Conservation (phyloP, 129 eudicot species). For the Arctium minus region DNA sequence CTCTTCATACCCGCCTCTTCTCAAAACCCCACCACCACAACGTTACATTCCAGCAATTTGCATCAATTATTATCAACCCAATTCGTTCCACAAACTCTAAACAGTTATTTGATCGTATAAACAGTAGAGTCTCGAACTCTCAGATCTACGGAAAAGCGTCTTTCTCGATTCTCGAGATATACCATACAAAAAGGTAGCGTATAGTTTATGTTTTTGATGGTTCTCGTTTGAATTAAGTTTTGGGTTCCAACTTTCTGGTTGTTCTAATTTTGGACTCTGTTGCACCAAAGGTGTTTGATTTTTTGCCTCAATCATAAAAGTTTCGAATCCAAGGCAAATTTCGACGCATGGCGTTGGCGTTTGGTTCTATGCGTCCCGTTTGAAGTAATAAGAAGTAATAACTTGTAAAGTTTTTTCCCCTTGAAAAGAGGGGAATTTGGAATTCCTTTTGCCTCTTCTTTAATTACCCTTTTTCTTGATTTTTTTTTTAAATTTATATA, state of each 20-base stretch:
- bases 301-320: neutral
- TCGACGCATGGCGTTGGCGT: conserved; percentile 1
- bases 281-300: conserved; percentile 19
- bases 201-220: neutral
- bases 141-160: conserved; percentile 6
- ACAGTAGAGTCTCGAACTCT: neutral
- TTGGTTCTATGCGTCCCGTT: conserved; percentile 22
- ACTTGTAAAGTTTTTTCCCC: conserved; percentile 16
- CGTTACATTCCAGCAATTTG: neutral
- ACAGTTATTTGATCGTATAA: neutral
- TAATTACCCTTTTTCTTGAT: conserved; percentile 4
- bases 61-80: neutral
- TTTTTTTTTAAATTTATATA: conserved; percentile 22
- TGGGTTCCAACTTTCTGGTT: neutral
- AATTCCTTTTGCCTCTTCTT: conserved; percentile 19
- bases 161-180: conserved; percentile 25
- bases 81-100: neutral
- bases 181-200: neutral
- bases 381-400: conserved; percentile 19
- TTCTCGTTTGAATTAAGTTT: neutral
- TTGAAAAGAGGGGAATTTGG: conserved; percentile 13
- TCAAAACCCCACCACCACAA: conserved; percentile 6
- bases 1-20: neutral
- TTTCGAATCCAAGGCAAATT: conserved; percentile 30
- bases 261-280: conserved; percentile 11